Evolutionary conservation across 305 asterid species (phyloP), one percentile per base, ranked within the genome.

Genomic region (Fraxinus sp.): DNA sequence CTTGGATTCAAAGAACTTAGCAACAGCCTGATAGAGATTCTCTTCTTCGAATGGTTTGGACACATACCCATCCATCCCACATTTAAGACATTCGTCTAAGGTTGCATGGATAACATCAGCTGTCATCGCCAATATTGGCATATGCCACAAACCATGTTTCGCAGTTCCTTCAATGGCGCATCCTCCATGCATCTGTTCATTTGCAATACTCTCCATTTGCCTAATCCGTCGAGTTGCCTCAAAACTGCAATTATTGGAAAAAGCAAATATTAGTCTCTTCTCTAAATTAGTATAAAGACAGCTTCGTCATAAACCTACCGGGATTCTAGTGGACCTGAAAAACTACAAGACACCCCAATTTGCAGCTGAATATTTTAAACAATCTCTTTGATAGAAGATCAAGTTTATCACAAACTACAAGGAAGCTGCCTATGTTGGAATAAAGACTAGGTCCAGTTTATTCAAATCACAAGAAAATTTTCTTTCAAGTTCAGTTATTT

Each of bases 81-180:
- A 84, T 78, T 87, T 13, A 85, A 93, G 82, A 78, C 98, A 94
- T 81, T 92, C 83, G 81, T 94, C 98, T 37, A 88, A 79, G 0
- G 97, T 95, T 3, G 98, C 98, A 24, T 92, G 93, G 82, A 93
- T 93, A 2, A 95, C 98, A 79, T 95, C 98, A 0, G 98, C 98
- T 9, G 98, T 95, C 98, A 95, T 95, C n/a, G 98, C 98, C 74
- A 95, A 22, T 89, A 95, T 88, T 2, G 98, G 98, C 30, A 93
- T 81, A 79, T 95, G 98, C 96, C 93, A 93, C 82, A 79, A 71
- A 0, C 35, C 76, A 79, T 80, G 74, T 30, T 52, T 79, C 2
- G 59, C 24, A 41, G 52, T 74, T 83, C 76, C 89, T 20, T 81
- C 89, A 0, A 46, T 68, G 74, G 49, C 44, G 83, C 78, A 78